Base-by-base conservation (phyloP, 139 green algal species). In the Parachlorella kessleri region DNA sequence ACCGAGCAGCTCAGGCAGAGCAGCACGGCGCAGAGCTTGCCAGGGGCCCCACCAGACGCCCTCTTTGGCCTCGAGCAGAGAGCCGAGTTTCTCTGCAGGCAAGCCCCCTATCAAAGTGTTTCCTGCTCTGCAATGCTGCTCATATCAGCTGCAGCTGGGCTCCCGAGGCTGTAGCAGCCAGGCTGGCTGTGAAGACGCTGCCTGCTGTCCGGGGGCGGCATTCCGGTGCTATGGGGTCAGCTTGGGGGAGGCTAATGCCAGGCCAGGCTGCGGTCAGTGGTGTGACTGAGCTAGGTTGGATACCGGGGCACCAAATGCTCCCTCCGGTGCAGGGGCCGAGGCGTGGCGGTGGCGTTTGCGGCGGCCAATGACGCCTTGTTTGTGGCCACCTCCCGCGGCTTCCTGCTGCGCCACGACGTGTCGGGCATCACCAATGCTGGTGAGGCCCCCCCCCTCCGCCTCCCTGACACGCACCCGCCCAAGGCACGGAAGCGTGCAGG, bases 351-450 rank as follows among this genome's bases (percentile, higher is more conserved):
- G 4, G 77, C 70, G 28, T 80, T 87, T 33, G 67, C 82, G 1
- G 70, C 70, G 14, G 74, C 68, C 66, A 81, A 81, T 48, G 89
- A 94, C n/a, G 75, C 37, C 8, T 79, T 98, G 5, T 75, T 93
- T 18, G 77, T 98, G 33, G 92, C 88, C 32, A 98, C 94, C 23
- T 87, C 85, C 2, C 65, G 85, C 8, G 93, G 89, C 8, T 96
- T 84, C 70, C 70, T 98, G 40, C 68, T 97, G 39, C 87, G 94
- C 3, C 96, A 97, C 78, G 84, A 93, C 41, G 90, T 87, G 14
- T 69, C 76, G 53, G 77, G 81, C 3, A 70, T 82, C 59, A 48
- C 69, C 32, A 30, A 32, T 24, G 66, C 76, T 73, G 87, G 81
- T 82, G 53, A 14, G 73, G 38, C 59, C 37, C n/a, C n/a, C n/a